These are phyloP conservation scores for Boechera divaricarpa DNA, from an alignment of 345 rosid genomes.

Conservation along the genomic window DNA sequence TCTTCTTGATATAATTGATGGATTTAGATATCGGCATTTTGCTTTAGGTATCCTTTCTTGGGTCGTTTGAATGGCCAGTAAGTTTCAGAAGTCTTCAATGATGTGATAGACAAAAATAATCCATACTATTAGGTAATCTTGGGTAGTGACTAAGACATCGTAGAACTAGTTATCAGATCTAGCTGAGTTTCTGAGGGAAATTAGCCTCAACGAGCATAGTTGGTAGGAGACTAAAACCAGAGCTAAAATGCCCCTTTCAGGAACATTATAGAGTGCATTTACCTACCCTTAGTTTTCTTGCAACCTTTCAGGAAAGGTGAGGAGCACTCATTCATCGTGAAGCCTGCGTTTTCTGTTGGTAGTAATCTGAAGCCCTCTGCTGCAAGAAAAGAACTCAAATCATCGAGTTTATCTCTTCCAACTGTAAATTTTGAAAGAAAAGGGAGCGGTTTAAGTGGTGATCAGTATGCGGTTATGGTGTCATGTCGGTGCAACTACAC, in stretches of 20 bases:
- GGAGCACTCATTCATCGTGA: slow-evolving; percentile 94
- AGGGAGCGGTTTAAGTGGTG: slow-evolving; percentile 51
- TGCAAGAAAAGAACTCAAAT: slow-evolving; percentile 53
- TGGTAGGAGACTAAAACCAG: slow-evolving; percentile 21
- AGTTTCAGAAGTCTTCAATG: slow-evolving; percentile 26
- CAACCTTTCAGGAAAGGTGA: slow-evolving; percentile 83
- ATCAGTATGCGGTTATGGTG: slow-evolving; percentile 83
- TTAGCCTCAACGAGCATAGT: slow-evolving; percentile 1
- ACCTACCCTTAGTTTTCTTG: slow-evolving; percentile 29
- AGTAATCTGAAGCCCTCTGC: slow-evolving; percentile 59
- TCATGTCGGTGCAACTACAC: slow-evolving; percentile 92
- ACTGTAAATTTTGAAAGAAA: slow-evolving; percentile 59
- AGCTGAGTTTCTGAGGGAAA: slow-evolving; percentile 14
- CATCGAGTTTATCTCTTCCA: slow-evolving; percentile 55
- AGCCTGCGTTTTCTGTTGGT: slow-evolving; percentile 68
- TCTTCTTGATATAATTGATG: slow-evolving; percentile 17
- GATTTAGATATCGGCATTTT: slow-evolving; percentile 19
- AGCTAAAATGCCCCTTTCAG: slow-evolving; percentile 18
- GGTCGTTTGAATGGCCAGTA: slow-evolving; percentile 13
- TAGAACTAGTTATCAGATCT: slow-evolving; percentile 20
- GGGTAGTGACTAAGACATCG: slow-evolving; percentile 6
- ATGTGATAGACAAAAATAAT: not conserved
- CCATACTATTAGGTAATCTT: slow-evolving; percentile 21
- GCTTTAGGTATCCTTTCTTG: slow-evolving; percentile 6
- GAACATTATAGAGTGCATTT: slow-evolving; percentile 33